These are phyloP conservation scores for Kickxella alabastrina DNA, from an alignment of 192 early-diverging fungal genomes.

Conservation along the genomic window DNA sequence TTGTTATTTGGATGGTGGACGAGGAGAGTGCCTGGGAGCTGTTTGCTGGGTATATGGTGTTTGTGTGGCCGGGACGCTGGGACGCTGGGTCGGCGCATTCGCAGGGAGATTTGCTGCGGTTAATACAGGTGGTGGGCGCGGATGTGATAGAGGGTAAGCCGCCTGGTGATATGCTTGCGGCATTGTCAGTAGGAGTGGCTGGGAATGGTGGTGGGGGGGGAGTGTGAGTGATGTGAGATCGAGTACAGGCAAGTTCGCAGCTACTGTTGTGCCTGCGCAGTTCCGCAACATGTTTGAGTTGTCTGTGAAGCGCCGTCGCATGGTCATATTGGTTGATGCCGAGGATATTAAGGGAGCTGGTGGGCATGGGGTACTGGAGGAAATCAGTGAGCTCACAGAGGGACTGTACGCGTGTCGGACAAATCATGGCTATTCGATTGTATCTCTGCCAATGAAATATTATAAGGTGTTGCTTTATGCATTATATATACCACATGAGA, in stretches of 20 bases:
- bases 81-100: constrained; percentile 16
- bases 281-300: constrained; percentile 26
- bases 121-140: constrained; percentile 20
- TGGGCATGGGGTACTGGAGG: constrained; percentile 6
- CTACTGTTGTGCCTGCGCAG: constrained; percentile 11
- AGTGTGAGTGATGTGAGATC: background rate
- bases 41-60: constrained; percentile 8
- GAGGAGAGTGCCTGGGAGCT: constrained; percentile 5
- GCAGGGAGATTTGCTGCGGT: constrained; percentile 6
- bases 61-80: constrained; percentile 14
- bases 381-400: constrained; percentile 5
- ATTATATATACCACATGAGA: background rate
- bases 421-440: constrained; percentile 50
- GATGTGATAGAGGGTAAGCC: constrained; percentile 8
- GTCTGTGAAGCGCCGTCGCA: background rate
- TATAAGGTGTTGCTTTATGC: background rate
- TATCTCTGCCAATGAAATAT: constrained; percentile 24
- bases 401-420: constrained; percentile 19
- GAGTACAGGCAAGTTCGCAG: constrained; percentile 4
- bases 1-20: background rate
- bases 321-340: constrained; percentile 22
- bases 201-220: background rate
- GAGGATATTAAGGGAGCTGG: constrained; percentile 9
- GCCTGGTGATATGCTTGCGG: background rate
- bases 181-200: no score